phyloP scores from a whole-genome alignment of 176 grass and related monocot genomes.

The Puccinellia tenuiflora region DNA sequence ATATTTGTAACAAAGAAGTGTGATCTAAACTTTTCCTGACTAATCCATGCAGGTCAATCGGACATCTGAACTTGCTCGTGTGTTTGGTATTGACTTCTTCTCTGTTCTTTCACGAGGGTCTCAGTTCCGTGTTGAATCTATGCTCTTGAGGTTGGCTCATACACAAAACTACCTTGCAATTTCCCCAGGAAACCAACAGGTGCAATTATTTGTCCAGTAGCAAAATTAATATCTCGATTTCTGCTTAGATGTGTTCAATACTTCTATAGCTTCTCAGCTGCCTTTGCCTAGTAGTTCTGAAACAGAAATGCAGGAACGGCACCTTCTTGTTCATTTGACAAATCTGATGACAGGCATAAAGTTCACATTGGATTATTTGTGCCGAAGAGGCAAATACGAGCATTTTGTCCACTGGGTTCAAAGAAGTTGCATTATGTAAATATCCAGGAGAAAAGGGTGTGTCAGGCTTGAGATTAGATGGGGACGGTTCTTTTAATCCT shows the following conservation, averaged over 20 bases:
- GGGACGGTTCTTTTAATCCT: not conserved
- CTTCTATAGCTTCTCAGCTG: not conserved
- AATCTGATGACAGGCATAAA: not conserved
- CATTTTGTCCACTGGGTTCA: not conserved
- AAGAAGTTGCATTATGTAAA: not conserved
- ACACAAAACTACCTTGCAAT: slow-evolving; percentile 98
- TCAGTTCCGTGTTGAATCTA: slow-evolving; percentile 94
- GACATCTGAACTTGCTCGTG: slow-evolving; percentile 95
- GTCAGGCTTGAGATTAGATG: not conserved
- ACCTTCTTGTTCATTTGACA: not conserved
- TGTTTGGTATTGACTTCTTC: slow-evolving; percentile 98
- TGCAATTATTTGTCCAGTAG: slow-evolving; percentile 1
- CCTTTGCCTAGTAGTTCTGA: slow-evolving; percentile 3
- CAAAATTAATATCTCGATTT: not conserved
- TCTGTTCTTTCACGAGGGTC: slow-evolving; percentile 95
- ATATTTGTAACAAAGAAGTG: not conserved
- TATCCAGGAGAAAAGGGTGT: not conserved
- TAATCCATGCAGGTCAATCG: slow-evolving; percentile 71
- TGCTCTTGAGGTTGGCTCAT: slow-evolving; percentile 93
- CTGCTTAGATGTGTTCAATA: slow-evolving; percentile 5
- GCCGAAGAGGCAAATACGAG: not conserved
- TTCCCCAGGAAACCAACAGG: slow-evolving; percentile 91
- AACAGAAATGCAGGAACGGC: not conserved
- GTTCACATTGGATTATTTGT: not conserved
- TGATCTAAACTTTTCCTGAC: slow-evolving; percentile 18